phyloP scores from a whole-genome alignment of 805 yeast species.

The Spathaspora passalidarum region DNA sequence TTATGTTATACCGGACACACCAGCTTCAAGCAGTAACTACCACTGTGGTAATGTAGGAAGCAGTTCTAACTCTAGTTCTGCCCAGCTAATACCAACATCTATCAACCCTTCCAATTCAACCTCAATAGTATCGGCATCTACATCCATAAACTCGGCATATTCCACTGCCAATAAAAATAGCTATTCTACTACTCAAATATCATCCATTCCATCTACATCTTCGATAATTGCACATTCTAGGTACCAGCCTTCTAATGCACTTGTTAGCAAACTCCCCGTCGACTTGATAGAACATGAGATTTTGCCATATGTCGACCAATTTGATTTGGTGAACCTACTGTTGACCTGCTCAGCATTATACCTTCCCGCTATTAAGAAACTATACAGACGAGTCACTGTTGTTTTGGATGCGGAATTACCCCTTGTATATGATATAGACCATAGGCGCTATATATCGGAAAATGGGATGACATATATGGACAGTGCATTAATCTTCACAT shows the following conservation, averaged over 20 bases:
- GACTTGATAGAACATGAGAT: slow-evolving; percentile 11
- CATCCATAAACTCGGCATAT: background rate
- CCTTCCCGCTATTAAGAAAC: slow-evolving; percentile 18
- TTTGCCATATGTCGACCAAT: slow-evolving; percentile 28
- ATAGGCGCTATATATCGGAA: slow-evolving; percentile 18
- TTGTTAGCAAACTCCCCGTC: slow-evolving; percentile 14
- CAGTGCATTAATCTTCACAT: slow-evolving; percentile 22
- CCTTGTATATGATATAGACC: slow-evolving; percentile 12
- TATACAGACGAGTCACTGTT: slow-evolving; percentile 30
- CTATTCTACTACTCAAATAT: background rate
- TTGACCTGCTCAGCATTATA: slow-evolving; percentile 20
- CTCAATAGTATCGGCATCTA: background rate
- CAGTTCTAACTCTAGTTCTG: background rate
- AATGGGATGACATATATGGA: slow-evolving; percentile 30
- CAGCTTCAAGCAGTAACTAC: background rate
- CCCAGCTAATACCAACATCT: background rate
- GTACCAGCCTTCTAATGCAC: slow-evolving; percentile 10
- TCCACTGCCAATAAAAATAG: background rate
- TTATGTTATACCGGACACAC: background rate
- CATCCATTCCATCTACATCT: background rate
- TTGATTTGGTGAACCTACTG: slow-evolving; percentile 25
- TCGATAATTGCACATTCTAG: background rate
- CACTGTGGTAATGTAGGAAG: background rate
- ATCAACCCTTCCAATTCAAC: background rate
- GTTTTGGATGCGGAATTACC: slow-evolving; percentile 28